Base-by-base conservation (phyloP, 805 yeast genomes). In the Metschnikowia lunata region DNA sequence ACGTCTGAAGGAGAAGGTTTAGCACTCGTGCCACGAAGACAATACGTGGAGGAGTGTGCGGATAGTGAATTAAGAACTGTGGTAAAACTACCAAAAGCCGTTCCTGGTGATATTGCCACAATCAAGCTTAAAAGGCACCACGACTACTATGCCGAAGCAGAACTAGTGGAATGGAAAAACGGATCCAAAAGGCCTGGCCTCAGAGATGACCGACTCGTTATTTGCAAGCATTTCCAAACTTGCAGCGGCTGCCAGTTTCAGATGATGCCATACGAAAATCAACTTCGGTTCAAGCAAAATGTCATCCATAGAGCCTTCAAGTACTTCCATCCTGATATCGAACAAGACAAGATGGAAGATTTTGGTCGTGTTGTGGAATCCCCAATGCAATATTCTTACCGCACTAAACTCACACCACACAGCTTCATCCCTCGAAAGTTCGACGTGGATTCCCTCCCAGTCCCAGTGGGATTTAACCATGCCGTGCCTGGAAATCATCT, bases 191-290 rank as follows among this genome's bases (percentile, higher is more conserved):
- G 34, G 15, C 37, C n/a, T 7, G 45, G 49, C 15, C 36, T 27
- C 9, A 52, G 73, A 37, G 55, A 62, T 23, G 60, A 67, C 34
- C 31, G 46, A 11, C 52, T 65, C 13, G 52, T 66, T 2, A 46
- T 57, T 5, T 72, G 77, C 46, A 49, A 55, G 8, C 61, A 68
- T 34, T 72, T 72, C 46, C 49, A 60, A 8, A 49, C 45, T 28
- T 72, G 77, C 43, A 52, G 59, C 37, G 77, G 76, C 1, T 72
- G 77, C 48, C 72, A 71, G 40, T 57, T 66, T 15, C 77, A 72
- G 44, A 69, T 68, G 74, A 28, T 71, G 13, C 45, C 56, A 5
- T 66, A 71, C 41, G 65, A 64, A 4, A 59, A 63, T n/a, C 77
- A 72, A 47, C 55, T 71, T 15, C 39, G 46, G 3, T 60, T 59